phyloP scores from a whole-genome alignment of 768 basidiomycete genomes.

The Leccinellum albellum region DNA sequence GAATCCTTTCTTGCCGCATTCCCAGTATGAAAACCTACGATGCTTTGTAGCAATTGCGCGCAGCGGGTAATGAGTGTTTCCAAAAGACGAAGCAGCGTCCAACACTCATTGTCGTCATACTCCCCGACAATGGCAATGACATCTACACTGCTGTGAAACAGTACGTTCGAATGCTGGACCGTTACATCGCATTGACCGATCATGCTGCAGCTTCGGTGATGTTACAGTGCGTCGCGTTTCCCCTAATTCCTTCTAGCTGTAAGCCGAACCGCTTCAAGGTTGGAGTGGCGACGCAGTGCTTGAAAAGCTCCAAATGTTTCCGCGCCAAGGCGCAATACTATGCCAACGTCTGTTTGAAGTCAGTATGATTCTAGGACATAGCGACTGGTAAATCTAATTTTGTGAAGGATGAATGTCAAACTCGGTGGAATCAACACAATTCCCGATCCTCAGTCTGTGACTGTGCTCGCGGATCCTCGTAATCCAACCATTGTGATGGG shows the following conservation, averaged over 20 bases:
- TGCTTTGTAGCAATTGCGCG: constrained; percentile 43
- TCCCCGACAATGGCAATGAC: constrained; percentile 74
- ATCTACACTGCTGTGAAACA: constrained; percentile 77
- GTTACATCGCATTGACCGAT: constrained; percentile 1
- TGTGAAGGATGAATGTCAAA: constrained; percentile 72
- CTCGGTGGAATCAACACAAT: constrained; percentile 80
- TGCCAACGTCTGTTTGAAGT: constrained; percentile 81
- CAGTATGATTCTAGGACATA: constrained; percentile 21
- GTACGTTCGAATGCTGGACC: constrained; percentile 39
- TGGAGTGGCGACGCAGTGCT: constrained; percentile 77
- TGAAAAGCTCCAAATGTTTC: constrained; percentile 63
- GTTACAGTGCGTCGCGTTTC: constrained; percentile 39
- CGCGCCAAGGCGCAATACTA: constrained; percentile 73
- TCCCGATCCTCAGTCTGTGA: constrained; percentile 64
- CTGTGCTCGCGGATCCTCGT: constrained; percentile 60
- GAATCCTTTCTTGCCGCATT: constrained; percentile 4
- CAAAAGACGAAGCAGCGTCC: constrained; percentile 42
- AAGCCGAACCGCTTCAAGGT: constrained; percentile 34
- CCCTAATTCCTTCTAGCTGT: not conserved
- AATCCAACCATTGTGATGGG: constrained; percentile 82
- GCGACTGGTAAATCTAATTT: not conserved
- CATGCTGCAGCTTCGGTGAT: constrained; percentile 62
- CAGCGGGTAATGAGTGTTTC: constrained; percentile 46
- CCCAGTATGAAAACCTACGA: not conserved
- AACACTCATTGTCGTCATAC: constrained; percentile 58